These are phyloP conservation scores for Cytospora paraplurivora DNA, from an alignment of 2,329 filamentous ascomycete genomes.

Conservation along the genomic window DNA sequence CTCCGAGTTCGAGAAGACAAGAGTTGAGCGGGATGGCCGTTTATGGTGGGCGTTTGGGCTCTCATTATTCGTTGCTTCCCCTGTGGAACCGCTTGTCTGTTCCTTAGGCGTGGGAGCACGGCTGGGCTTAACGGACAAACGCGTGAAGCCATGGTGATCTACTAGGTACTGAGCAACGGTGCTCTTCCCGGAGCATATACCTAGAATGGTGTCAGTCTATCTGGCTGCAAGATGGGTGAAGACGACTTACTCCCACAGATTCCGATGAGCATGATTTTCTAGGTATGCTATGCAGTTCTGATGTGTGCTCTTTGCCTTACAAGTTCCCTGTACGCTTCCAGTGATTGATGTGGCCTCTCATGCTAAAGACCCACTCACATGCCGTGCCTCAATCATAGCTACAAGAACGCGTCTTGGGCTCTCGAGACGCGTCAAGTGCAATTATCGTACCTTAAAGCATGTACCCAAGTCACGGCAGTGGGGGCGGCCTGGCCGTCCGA, in stretches of 20 bases:
- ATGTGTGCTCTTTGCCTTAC: not conserved
- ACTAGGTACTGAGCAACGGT: slow-evolving; percentile 87
- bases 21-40: slow-evolving; percentile 28
- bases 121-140: slow-evolving; percentile 34
- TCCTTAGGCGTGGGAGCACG: not conserved
- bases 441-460: not conserved
- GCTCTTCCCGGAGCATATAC: slow-evolving; percentile 90
- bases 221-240: slow-evolving; percentile 15
- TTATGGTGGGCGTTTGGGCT: slow-evolving; percentile 14
- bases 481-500: not conserved
- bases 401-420: not conserved
- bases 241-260: slow-evolving; percentile 67
- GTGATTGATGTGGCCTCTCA: not conserved
- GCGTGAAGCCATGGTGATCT: slow-evolving; percentile 78
- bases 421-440: not conserved
- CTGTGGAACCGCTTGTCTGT: not conserved
- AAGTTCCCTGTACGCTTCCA: too few relatives aligned
- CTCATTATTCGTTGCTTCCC: slow-evolving; percentile 2
- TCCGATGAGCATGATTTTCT: slow-evolving; percentile 69
- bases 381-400: not conserved
- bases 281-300: not conserved
- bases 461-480: not conserved
- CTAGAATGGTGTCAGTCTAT: slow-evolving; percentile 47
- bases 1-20: slow-evolving; percentile 62
- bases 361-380: not conserved